Evolutionary conservation across 2,329 filamentous ascomycete species (phyloP).

Genomic region (Colletotrichum godetiae): DNA sequence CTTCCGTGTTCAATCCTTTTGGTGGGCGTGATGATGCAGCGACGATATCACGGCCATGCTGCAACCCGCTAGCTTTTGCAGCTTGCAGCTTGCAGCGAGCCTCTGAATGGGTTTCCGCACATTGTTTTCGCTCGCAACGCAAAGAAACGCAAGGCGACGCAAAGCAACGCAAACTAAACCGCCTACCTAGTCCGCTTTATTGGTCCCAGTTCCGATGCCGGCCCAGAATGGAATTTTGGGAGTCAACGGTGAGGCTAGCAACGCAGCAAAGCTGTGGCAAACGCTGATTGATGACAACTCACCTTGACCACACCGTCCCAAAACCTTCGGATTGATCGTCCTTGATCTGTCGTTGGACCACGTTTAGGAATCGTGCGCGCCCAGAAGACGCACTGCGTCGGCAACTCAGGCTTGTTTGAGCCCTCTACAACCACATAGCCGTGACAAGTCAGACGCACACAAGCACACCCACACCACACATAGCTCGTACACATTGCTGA

Average conservation of each 20-base stretch:
- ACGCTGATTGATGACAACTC: conserved; percentile 27
- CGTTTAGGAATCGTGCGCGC: conserved; percentile 22
- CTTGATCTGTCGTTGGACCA: conserved; percentile 26
- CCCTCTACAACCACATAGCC: conserved; percentile 18
- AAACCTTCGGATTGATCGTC: conserved; percentile 22
- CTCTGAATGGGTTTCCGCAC: neutral
- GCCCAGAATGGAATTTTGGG: neutral
- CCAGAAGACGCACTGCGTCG: conserved; percentile 10
- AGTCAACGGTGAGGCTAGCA: conserved; percentile 4
- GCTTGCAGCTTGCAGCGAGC: conserved; percentile 13
- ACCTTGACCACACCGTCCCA: neutral
- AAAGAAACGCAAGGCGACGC: conserved; percentile 6
- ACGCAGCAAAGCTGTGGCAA: conserved; percentile 32
- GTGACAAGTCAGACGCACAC: conserved; percentile 35
- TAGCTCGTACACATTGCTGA: conserved; percentile 31
- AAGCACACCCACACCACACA: conserved; percentile 33
- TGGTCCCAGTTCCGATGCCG: conserved; percentile 7
- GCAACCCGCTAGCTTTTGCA: conserved; percentile 19
- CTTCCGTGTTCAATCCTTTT: neutral
- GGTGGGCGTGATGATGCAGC: conserved; percentile 13
- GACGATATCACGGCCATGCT: conserved; percentile 13
- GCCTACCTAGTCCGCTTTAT: neutral
- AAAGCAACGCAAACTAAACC: conserved; percentile 14
- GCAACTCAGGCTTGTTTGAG: conserved; percentile 25
- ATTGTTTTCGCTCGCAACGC: conserved; percentile 3